phyloP scores from a whole-genome alignment of 148 eudicot species.

The Chenopodium berlandieri region DNA sequence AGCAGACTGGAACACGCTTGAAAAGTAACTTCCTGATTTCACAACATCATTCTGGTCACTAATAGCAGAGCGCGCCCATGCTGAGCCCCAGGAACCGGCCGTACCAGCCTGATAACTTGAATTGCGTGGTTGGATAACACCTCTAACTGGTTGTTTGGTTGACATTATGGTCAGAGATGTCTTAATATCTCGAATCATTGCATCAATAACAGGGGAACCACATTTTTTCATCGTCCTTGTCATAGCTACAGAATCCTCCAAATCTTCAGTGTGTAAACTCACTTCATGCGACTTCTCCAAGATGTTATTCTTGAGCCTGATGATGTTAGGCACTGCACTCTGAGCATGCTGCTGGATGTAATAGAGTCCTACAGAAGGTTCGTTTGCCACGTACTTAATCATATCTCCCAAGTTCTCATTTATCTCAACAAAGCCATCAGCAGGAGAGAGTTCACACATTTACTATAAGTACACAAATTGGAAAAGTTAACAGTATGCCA shows the following conservation, averaged over 20 bases:
- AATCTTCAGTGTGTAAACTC: slow-evolving; percentile 69
- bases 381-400: slow-evolving; percentile 82
- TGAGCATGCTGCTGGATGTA: slow-evolving; percentile 87
- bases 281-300: slow-evolving; percentile 56
- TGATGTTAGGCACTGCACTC: slow-evolving; percentile 76
- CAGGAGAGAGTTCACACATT: slow-evolving; percentile 75
- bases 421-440: slow-evolving; percentile 83
- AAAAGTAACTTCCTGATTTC: slow-evolving; percentile 42
- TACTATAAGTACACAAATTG: slow-evolving; percentile 26
- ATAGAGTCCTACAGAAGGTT: slow-evolving; percentile 92
- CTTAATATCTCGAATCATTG: slow-evolving; percentile 68
- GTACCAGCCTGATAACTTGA: slow-evolving; percentile 46
- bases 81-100: slow-evolving; percentile 58
- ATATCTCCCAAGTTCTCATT: slow-evolving; percentile 72
- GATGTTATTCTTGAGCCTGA: slow-evolving; percentile 51
- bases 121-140: slow-evolving; percentile 43
- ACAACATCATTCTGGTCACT: slow-evolving; percentile 28
- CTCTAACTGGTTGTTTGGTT: slow-evolving; percentile 54
- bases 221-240: slow-evolving; percentile 83
- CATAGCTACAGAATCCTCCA: slow-evolving; percentile 71
- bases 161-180: slow-evolving; percentile 56
- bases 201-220: slow-evolving; percentile 70
- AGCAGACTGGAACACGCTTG: slow-evolving; percentile 56
- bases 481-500: neutral
- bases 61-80: slow-evolving; percentile 46